Evolutionary conservation across 495 filamentous ascomycete genomes (phyloP), one percentile per base, ranked within the genome.

Genomic region (Pseudevernia furfuracea): DNA sequence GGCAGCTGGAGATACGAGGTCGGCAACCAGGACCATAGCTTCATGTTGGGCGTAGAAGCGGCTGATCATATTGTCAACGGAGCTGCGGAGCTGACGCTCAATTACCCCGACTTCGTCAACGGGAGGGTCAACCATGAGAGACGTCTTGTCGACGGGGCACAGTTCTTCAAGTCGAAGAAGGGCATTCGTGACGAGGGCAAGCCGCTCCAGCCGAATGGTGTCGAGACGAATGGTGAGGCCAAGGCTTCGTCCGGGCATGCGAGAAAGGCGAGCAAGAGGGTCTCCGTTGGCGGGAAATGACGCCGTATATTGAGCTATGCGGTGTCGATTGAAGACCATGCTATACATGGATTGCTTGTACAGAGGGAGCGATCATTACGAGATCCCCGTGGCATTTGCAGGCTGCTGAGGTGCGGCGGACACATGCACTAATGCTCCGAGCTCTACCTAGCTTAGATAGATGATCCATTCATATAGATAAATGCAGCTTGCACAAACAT

Each of bases 41-140:
- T 99, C 81, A 97, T 97, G 94, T 82, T 97, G 55, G 94, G 94
- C 75, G 94, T 97, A 23, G 94, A 99, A 78, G 94, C 94, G 56
- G 92, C 89, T 48, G 94, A 99, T 79, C 84, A 92, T 78, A 94
- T 99, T 74, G 87, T 96, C 72, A 93, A 89, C 77, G 94, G 94
- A 68, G 89, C 89, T 4, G 89, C 92, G 65, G 94, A 99, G 82
- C 79, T 97, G 75, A 99, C 94, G 61, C 85, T 97, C 70, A 97
- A 99, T 82, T 96, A 97, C 78, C 95, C 95, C 55, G 95, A 99
- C 78, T 97, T 97, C 75, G 93, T 99, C 79, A 99, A 99, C 79
- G 80, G 83, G 60, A 82, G 94, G 69, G 77, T 87, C 71, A 98
- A 98, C 80, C 85, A 79, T 12, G 94, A 98, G 85, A 83, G 94